A percentile compares a stretch with the other conserved stretches of the same genome.
Conservation (phyloP, 768 basidiomycete genomes). For the Polyporus arcularius region DNA sequence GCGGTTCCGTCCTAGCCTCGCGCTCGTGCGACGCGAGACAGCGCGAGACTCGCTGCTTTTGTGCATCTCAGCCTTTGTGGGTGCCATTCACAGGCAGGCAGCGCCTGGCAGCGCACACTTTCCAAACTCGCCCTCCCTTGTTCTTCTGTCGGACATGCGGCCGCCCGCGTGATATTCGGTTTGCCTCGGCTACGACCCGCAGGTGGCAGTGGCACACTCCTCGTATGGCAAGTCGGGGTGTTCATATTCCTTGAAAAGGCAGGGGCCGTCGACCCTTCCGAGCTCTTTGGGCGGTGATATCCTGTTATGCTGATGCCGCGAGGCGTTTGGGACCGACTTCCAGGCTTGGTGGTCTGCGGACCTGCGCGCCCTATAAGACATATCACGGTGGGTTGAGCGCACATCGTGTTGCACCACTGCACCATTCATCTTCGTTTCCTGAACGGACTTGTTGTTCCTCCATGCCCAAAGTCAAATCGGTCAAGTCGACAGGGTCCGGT, state of each 20-base stretch:
- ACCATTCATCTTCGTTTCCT: neutral
- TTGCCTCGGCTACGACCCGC: neutral
- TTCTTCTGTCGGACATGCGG: neutral
- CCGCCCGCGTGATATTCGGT: neutral
- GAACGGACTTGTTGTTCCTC: neutral
- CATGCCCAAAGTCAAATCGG: neutral
- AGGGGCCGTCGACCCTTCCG: neutral
- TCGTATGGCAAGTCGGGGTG: neutral
- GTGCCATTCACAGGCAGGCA: neutral
- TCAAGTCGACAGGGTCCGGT: neutral
- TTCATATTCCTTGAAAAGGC: neutral
- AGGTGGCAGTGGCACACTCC: neutral
- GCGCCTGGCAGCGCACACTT: neutral
- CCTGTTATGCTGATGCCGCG: neutral
- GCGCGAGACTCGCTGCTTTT: no score
- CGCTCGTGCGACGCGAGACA: no score
- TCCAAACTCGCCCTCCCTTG: neutral
- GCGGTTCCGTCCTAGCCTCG: no score
- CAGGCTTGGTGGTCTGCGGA: neutral
- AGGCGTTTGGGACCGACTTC: neutral
- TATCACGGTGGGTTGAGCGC: neutral
- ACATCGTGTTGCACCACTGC: neutral
- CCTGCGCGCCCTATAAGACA: neutral
- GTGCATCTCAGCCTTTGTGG: no score
- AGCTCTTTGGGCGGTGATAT: neutral